These are phyloP conservation scores for Aspergillus ostianus DNA, from an alignment of 495 filamentous ascomycete species.

Conservation along the genomic window DNA sequence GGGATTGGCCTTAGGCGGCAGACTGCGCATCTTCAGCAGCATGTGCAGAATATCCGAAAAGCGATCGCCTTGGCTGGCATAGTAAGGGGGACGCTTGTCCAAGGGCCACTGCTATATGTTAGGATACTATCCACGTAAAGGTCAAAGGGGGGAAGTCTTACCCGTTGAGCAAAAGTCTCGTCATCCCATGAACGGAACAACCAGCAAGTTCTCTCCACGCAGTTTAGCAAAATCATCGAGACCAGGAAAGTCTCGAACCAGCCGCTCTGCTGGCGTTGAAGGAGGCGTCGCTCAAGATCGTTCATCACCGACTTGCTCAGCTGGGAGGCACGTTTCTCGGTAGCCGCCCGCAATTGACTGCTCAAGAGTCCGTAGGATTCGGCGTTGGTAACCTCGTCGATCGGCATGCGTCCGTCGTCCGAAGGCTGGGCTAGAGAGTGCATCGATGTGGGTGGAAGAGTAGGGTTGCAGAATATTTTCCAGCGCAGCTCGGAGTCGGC, in stretches of 20 bases:
- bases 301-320: conserved; percentile 69
- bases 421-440: conserved; percentile 39
- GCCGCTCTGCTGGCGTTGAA: conserved; percentile 70
- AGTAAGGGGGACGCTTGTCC: conserved; percentile 62
- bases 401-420: conserved; percentile 45
- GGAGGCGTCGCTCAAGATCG: conserved; percentile 67
- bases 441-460: conserved; percentile 41
- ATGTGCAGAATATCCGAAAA: conserved; percentile 72
- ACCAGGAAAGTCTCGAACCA: conserved; percentile 75
- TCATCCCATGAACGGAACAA: conserved; percentile 73
- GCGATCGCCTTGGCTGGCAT: conserved; percentile 67
- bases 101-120: conserved; percentile 60
- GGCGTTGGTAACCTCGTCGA: conserved; percentile 42
- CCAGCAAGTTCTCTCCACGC: conserved; percentile 82
- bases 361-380: conserved; percentile 55
- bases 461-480: conserved; percentile 57
- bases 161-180: conserved; percentile 45
- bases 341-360: conserved; percentile 70
- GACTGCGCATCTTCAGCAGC: conserved; percentile 69
- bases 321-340: conserved; percentile 66
- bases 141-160: conserved; percentile 18
- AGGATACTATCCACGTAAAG: neutral
- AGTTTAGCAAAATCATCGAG: conserved; percentile 71
- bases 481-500: conserved; percentile 65
- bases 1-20: conserved; percentile 60